Percentiles rank a stretch among this genome's conserved stretches.
Evolutionary conservation across 2,329 filamentous ascomycete species (phyloP).

Genomic region (Colletotrichum simmondsii): DNA sequence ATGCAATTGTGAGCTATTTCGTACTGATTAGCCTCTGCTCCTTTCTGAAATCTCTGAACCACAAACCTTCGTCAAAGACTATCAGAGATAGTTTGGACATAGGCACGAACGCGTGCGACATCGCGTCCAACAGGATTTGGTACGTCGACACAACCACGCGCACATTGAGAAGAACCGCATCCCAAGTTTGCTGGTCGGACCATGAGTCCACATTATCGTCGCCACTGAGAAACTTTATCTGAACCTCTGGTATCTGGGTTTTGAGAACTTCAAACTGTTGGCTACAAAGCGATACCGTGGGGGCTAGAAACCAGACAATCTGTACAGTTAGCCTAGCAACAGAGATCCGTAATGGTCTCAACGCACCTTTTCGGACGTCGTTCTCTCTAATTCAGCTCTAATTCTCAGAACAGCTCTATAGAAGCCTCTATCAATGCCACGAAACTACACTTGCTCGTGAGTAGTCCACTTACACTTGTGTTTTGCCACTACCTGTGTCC

Average conservation of each 20-base stretch:
- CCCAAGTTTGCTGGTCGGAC: slow-evolving; percentile 75
- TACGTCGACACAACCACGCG: slow-evolving; percentile 83
- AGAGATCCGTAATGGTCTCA: not conserved
- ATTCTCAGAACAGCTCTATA: slow-evolving; percentile 75
- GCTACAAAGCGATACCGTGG: slow-evolving; percentile 73
- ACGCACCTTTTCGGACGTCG: slow-evolving; percentile 63
- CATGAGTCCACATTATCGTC: slow-evolving; percentile 78
- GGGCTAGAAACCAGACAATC: slow-evolving; percentile 80
- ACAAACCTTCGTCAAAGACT: slow-evolving; percentile 84
- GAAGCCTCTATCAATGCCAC: slow-evolving; percentile 35
- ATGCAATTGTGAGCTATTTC: slow-evolving; percentile 78
- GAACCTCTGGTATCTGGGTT: slow-evolving; percentile 67
- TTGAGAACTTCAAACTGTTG: slow-evolving; percentile 74
- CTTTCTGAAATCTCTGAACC: not conserved
- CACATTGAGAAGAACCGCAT: slow-evolving; percentile 70
- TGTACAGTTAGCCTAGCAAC: slow-evolving; percentile 39
- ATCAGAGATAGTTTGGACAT: slow-evolving; percentile 74
- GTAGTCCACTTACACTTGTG: slow-evolving; percentile 70
- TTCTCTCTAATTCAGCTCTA: slow-evolving; percentile 68
- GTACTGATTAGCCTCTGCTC: slow-evolving; percentile 28
- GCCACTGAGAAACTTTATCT: slow-evolving; percentile 73
- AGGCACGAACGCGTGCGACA: slow-evolving; percentile 78
- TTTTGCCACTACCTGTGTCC: slow-evolving; percentile 85
- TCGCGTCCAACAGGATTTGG: slow-evolving; percentile 78
- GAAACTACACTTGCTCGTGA: not conserved